A percentile compares a stretch with the other conserved stretches of the same genome.
Conservation (phyloP, 352 stramenopile genomes). For the Phytophthora pisi region DNA sequence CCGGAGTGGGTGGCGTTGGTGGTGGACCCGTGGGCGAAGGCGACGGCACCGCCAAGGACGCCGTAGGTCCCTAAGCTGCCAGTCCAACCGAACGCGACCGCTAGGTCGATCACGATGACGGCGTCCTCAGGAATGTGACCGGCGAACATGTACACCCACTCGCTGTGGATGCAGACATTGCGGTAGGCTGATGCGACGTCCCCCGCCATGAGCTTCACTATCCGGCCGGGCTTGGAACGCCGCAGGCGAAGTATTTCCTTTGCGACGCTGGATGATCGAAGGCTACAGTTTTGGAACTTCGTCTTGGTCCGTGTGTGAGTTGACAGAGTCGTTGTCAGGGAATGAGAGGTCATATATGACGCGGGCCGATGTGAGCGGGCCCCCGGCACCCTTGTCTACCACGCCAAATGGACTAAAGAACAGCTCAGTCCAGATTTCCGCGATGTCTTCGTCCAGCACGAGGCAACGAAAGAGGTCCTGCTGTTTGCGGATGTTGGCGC, state of each 20-base stretch:
- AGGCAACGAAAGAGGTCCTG: conserved; percentile 1
- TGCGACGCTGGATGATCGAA: background rate
- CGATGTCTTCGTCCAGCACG: conserved; percentile 4
- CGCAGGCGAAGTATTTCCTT: background rate
- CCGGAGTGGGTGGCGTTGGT: too few species aligned
- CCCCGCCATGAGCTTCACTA: too few species aligned
- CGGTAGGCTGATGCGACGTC: too few species aligned
- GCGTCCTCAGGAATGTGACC: too few species aligned
- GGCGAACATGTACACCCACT: too few species aligned
- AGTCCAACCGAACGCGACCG: too few species aligned
- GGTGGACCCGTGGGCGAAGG: too few species aligned
- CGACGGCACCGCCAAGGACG: too few species aligned
- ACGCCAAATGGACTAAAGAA: conserved; percentile 24
- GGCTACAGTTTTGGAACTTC: background rate
- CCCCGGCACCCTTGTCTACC: conserved; percentile 13
- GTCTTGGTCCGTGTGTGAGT: conserved; percentile 4
- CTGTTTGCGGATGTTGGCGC: conserved; percentile 12
- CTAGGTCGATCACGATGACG: too few species aligned
- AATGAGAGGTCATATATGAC: conserved; percentile 26
- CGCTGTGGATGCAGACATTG: too few species aligned
- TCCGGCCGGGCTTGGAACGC: background rate
- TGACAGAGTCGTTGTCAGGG: conserved; percentile 15
- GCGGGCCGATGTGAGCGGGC: background rate
- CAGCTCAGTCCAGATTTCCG: conserved; percentile 7
- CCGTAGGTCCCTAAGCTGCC: too few species aligned